These are phyloP conservation scores for Aspergillus nanangensis DNA, from an alignment of 495 filamentous ascomycete species.

Conservation along the genomic window DNA sequence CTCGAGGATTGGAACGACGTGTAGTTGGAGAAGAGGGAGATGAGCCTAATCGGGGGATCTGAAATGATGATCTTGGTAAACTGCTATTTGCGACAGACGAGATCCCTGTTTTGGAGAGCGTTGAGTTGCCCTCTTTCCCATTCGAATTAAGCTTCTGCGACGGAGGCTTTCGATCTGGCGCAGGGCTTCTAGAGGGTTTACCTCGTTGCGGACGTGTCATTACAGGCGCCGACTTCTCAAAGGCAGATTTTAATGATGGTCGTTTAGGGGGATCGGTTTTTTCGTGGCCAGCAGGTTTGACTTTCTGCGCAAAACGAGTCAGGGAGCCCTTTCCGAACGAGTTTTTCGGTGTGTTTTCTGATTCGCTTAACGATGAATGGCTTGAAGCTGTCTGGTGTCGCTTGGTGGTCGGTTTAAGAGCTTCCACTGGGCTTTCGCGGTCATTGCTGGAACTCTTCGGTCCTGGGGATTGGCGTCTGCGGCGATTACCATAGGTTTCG, in stretches of 20 bases:
- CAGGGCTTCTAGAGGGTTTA: constrained; percentile 15
- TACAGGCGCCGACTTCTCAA: constrained; percentile 10
- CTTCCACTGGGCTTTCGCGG: background rate
- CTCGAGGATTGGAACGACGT: constrained; percentile 17
- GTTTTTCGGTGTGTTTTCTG: constrained; percentile 10
- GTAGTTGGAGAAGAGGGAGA: constrained; percentile 20
- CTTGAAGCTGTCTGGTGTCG: background rate
- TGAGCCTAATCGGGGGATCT: constrained; percentile 15
- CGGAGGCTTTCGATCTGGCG: constrained; percentile 19
- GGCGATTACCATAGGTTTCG: too few species aligned
- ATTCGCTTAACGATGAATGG: constrained; percentile 6
- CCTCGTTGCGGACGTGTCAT: constrained; percentile 2
- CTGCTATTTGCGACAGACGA: constrained; percentile 30
- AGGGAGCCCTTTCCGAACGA: constrained; percentile 25
- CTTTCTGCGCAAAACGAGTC: constrained; percentile 32
- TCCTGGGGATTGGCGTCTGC: too few species aligned
- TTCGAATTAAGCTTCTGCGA: constrained; percentile 11
- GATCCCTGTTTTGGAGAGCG: background rate
- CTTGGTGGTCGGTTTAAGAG: background rate
- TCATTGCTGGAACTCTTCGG: too few species aligned
- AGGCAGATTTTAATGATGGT: constrained; percentile 12
- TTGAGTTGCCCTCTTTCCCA: constrained; percentile 9
- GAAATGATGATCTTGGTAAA: constrained; percentile 37
- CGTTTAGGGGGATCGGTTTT: constrained; percentile 25
- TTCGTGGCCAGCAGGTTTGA: constrained; percentile 22